These are phyloP conservation scores for Scolecobasidium constrictum DNA, from an alignment of 2,329 filamentous ascomycete genomes.

Conservation along the genomic window DNA sequence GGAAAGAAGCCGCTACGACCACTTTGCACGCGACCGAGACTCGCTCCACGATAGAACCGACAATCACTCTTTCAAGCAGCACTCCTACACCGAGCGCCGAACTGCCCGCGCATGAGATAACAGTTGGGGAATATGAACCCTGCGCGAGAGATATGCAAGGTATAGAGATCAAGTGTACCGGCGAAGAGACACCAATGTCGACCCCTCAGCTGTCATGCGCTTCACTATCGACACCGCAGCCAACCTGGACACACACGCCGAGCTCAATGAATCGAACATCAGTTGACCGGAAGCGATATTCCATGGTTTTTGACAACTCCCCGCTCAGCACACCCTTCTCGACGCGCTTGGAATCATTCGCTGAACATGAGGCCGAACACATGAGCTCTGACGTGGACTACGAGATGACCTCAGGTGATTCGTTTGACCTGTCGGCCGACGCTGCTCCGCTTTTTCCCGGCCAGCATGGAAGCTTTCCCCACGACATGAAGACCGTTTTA, in stretches of 20 bases:
- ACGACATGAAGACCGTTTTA: neutral
- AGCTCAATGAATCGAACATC: neutral
- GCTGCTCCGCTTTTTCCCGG: neutral
- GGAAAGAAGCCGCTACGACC: constrained; percentile 22
- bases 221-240: constrained; percentile 5
- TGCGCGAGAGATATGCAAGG: neutral
- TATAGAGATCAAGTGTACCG: constrained; percentile 4
- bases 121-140: neutral
- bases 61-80: neutral
- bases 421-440: too few species aligned
- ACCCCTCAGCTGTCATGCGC: constrained; percentile 8
- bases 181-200: constrained; percentile 5
- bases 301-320: constrained; percentile 2
- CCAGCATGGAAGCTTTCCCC: neutral
- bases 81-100: neutral
- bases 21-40: constrained; percentile 2
- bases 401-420: too few species aligned
- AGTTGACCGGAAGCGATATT: neutral
- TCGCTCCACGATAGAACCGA: neutral
- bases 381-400: neutral
- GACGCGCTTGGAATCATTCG: constrained; percentile 4
- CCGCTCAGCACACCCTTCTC: neutral
- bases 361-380: neutral
- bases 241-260: constrained; percentile 2
- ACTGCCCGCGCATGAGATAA: neutral